Evolutionary conservation across 225 moss, liverwort and hornwort species (phyloP), one percentile per base, ranked within the genome.

Genomic region (Bryoerythrophyllum caledonicum): DNA sequence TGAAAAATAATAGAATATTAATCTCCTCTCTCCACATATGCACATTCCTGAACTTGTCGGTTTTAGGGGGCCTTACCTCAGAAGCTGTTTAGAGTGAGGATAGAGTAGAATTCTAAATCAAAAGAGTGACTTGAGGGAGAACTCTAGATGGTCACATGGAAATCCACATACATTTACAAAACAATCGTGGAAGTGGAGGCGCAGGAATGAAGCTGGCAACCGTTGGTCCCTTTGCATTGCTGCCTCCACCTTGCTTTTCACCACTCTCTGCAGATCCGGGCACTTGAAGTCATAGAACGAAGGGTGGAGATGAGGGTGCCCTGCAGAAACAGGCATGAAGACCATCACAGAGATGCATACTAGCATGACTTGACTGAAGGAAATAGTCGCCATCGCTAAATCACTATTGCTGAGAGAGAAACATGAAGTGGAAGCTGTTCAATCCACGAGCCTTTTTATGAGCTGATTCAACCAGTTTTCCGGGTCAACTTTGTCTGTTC

Each of bases 181-280:
- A 65, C 88, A 88, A 30, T 88, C 88, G 0, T 88, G 88, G 59
- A 88, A 88, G 80, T 88, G 88, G 66, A 88, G 85, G 26, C 88
- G 85, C 59, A 88, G 8, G 3, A 88, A 65, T 1, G 88, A 85
- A 19, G 88, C 85, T 1, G 80, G 82, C 82, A 88, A 78, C 38
- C 85, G 82, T 65, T 21, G 54, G 10, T 88, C 85, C 1, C 78
- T 59, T 48, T 23, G 60, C 75, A 79, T 80, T 3, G 85, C 88
- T 15, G 68, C 80, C 48, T 60, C 7, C 21, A 88, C 80, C 30
- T 55, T 77, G 43, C 8, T 51, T 24, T 59, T 34, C 75, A 88
- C 88, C 1, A 85, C 25, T n/a, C 53, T 77, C 11, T 82, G 82
- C 62, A 85, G 66, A 43, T 80, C 75, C 1, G 84, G 78, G 70